Percentiles rank a stretch among this genome's conserved stretches.
Conservation (phyloP, 2,329 filamentous ascomycete genomes). For the Fusarium verticillioides region DNA sequence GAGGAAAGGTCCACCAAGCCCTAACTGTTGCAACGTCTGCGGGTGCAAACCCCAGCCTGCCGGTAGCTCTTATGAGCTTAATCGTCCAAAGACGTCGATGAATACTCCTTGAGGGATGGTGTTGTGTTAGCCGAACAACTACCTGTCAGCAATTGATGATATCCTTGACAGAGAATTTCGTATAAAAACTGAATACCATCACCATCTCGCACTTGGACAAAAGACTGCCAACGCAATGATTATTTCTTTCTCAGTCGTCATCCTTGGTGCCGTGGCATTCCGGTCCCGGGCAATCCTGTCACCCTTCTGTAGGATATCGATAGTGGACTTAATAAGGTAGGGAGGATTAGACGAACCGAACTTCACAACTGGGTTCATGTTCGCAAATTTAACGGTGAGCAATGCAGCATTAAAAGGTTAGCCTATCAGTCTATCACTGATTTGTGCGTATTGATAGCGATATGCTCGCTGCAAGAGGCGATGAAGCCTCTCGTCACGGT, state of each 20-base stretch:
- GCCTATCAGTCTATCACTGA: neutral
- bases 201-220: neutral
- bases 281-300: neutral
- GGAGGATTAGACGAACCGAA: neutral
- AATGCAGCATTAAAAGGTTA: neutral
- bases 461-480: neutral
- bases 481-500: neutral
- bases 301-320: constrained; percentile 1
- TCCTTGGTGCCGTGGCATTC: neutral
- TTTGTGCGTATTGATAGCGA: neutral
- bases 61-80: constrained; percentile 41
- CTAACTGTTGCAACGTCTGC: constrained; percentile 28
- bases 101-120: constrained; percentile 40
- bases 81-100: constrained; percentile 35
- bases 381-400: constrained; percentile 13
- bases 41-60: constrained; percentile 41
- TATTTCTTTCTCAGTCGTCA: neutral
- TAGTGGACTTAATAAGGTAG: neutral
- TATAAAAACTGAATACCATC: constrained; percentile 1
- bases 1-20: constrained; percentile 36
- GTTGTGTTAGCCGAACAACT: constrained; percentile 17
- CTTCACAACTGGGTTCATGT: neutral
- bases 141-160: neutral
- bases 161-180: neutral
- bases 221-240: neutral